Base-by-base conservation (phyloP, 2,329 filamentous ascomycete genomes). In the Arthrobotrys sinensis region DNA sequence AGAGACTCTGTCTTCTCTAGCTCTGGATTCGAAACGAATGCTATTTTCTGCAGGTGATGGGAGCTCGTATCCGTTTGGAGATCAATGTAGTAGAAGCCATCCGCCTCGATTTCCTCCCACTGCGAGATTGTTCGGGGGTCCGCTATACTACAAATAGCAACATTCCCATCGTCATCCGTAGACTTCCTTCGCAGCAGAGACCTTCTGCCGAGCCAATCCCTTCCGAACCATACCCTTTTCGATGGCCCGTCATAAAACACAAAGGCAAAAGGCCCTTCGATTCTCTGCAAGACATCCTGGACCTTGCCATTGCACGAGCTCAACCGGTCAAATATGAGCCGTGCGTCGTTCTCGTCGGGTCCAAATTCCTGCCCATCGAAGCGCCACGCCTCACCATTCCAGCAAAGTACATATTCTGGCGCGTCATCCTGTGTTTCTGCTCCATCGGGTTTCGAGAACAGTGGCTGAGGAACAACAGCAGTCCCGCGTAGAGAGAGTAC, bases 361-460 rank as follows among this genome's bases (percentile, higher is more conserved):
- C 82, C 75, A n/a, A 97, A 86, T 0, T 84, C 82, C 8, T 87
- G 81, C 38, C 87, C 87, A 7, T 84, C 85, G 62, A 97, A 87
- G 72, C 88, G 91, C 96, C 96, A 99, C 0, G 94, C 95, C 83
- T 99, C 96, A 50, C 96, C 96, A 83, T 99, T 99, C 96, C 96
- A 99, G 87, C 95, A 97, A 1, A 99, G 87, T n/a, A 78, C 53
- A 64, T 72, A 78, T 28, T 72, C 73, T 32, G 66, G 60, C 34
- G 67, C 36, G 14, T 72, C 50, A 24, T 63, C 45, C 0, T 93
- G 86, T 3, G 87, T 87, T 0, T 87, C 88, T 0, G 81, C 80
- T 1, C 83, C 43, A 80, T 91, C 88, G 12, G 60, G 24, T 21
- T 64, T 62, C 32, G 75, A 72, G 48, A 88, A 84, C 3, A 97